Evolutionary conservation across 2,329 filamentous ascomycete species (phyloP).

Genomic region (Akanthomyces lecanii): DNA sequence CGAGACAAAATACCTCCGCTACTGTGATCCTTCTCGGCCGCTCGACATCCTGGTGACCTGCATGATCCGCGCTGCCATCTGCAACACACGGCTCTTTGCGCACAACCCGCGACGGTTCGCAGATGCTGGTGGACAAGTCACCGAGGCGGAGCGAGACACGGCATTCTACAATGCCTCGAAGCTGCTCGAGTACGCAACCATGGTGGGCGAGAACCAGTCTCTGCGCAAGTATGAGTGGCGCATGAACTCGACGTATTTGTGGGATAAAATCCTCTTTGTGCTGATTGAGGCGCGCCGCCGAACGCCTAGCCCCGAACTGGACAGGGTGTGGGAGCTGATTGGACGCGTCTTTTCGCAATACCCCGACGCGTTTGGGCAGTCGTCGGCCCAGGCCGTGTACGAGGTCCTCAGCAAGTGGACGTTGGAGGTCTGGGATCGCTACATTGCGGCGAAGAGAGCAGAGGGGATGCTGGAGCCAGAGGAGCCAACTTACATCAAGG

Average conservation of each 20-base stretch:
- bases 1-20: slow-evolving; percentile 18
- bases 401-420: slow-evolving; percentile 17
- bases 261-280: slow-evolving; percentile 29
- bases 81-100: slow-evolving; percentile 17
- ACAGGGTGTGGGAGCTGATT: slow-evolving; percentile 26
- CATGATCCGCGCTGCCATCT: slow-evolving; percentile 18
- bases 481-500: slow-evolving; percentile 14
- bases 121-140: not conserved
- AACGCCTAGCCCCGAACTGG: slow-evolving; percentile 26
- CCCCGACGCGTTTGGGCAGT: slow-evolving; percentile 22
- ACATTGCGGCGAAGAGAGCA: not conserved
- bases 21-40: slow-evolving; percentile 19
- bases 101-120: slow-evolving; percentile 15
- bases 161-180: slow-evolving; percentile 17
- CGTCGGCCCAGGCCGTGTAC: slow-evolving; percentile 23
- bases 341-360: slow-evolving; percentile 23
- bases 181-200: slow-evolving; percentile 22
- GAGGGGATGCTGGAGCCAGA: slow-evolving; percentile 1
- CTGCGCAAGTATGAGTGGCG: slow-evolving; percentile 27
- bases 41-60: slow-evolving; percentile 13
- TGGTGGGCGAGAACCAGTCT: slow-evolving; percentile 20
- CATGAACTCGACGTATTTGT: slow-evolving; percentile 27
- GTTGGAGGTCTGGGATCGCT: slow-evolving; percentile 17
- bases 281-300: slow-evolving; percentile 27
- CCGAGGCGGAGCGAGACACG: slow-evolving; percentile 13